Base-by-base conservation (phyloP, 2,329 filamentous ascomycete genomes). In the Orbilia javanica region DNA sequence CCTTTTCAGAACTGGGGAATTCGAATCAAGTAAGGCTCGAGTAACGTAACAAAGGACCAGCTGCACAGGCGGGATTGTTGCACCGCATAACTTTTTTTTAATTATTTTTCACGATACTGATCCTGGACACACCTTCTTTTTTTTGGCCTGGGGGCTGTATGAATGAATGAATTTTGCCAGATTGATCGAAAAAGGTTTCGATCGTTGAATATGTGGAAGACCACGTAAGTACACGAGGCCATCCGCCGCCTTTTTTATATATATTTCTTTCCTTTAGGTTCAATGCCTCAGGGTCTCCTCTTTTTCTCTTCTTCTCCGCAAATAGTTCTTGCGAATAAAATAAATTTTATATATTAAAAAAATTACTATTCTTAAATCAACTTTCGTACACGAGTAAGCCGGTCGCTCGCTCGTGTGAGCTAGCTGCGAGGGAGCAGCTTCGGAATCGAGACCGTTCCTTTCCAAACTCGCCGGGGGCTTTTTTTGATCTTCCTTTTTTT, bases 61-160 rank as follows among this genome's bases (percentile, higher is more conserved):
- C 15, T 18, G 52, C 29, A 36, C 27, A 11, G 34, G 34, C 34
- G 34, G 34, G 36, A 1, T 39, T 5, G 36, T 44, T 6, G 42
- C 42, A 44, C 42, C n/a, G 42, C 42, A 44, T n/a, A n/a, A n/a
- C n/a, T n/a, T n/a, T n/a, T n/a, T n/a, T n/a, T n/a, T n/a, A n/a
- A n/a, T n/a, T n/a, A n/a, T 44, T 44, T 42, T 57, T 42, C 55
- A 60, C 55, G 55, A 60, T 60, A 36, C 55, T 60, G 34, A 60
- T 60, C 55, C 34, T 10, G 55, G 55, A 42, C 55, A 60, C 55
- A 18, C 55, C 5, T 27, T 7, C 11, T 13, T 15, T 55, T 57
- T 57, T 36, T 36, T 3, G 2, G 13, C 39, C 13, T 44, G 6
- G 4, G 15, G 4, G 42, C 18, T 34, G 11, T 31, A 27, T 42